Percentiles rank a stretch among this genome's conserved stretches.
Evolutionary conservation across 1,284 basidiomycete genomes (phyloP).

Genomic region (Moesziomyces globuligerus): DNA sequence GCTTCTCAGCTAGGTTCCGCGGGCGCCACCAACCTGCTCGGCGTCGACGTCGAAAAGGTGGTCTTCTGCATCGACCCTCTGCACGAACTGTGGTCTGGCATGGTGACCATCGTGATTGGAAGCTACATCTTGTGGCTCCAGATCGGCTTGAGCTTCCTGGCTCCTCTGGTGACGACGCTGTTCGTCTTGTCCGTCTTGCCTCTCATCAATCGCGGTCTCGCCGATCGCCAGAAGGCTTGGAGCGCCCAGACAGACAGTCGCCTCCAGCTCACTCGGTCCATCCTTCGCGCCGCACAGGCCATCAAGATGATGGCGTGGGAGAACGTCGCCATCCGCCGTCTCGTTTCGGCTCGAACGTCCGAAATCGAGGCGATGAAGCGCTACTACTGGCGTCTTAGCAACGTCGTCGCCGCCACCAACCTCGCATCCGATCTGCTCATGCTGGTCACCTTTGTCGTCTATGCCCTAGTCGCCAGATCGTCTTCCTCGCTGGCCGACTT

Average conservation of each 20-base stretch:
- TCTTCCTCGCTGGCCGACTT: too few species aligned
- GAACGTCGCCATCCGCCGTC: too few species aligned
- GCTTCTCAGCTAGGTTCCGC: constrained; percentile 24
- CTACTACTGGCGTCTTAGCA: constrained; percentile 10
- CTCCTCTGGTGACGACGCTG: constrained; percentile 43
- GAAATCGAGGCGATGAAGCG: constrained; percentile 15
- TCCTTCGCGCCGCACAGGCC: too few species aligned
- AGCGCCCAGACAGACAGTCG: constrained; percentile 42
- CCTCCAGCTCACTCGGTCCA: too few species aligned
- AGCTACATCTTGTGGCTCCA: constrained; percentile 45
- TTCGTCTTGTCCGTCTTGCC: constrained; percentile 26
- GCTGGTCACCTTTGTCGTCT: constrained; percentile 24
- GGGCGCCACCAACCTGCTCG: constrained; percentile 37
- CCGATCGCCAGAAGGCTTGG: constrained; percentile 34
- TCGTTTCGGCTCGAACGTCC: too few species aligned
- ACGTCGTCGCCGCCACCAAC: constrained; percentile 13
- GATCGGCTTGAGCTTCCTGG: too few species aligned
- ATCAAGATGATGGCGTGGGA: too few species aligned
- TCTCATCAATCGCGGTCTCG: too few species aligned
- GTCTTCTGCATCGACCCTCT: constrained; percentile 34
- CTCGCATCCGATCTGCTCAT: too few species aligned
- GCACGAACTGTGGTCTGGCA: constrained; percentile 47
- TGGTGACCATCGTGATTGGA: constrained; percentile 43
- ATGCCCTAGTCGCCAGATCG: constrained; percentile 36
- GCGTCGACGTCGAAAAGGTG: constrained; percentile 55